phyloP scores from a whole-genome alignment of 2,329 filamentous ascomycete species.

The Botrytis fabae region DNA sequence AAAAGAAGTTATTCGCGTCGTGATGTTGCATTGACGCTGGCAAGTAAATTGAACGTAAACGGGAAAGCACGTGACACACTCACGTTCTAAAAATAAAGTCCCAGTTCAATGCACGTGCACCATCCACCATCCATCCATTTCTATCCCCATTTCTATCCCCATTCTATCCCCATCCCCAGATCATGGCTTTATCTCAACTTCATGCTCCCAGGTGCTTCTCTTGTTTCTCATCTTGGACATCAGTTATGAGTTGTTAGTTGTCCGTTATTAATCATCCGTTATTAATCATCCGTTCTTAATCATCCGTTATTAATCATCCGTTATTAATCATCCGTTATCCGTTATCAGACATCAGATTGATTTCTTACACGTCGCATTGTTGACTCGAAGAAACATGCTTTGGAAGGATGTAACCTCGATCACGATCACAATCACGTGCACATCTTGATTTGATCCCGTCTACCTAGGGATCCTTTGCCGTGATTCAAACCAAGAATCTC shows the following conservation, averaged over 20 bases:
- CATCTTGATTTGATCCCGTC: neutral
- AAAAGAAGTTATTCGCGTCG: neutral
- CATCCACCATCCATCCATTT: no score
- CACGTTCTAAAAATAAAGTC: neutral
- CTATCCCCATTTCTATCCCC: no score
- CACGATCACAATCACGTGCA: neutral
- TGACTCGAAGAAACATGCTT: neutral
- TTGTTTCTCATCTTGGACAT: neutral
- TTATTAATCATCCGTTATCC: no score
- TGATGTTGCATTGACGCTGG: neutral
- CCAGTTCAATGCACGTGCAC: neutral
- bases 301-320: no score
- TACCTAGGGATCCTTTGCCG: neutral
- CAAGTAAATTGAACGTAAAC: neutral
- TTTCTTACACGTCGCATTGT: neutral
- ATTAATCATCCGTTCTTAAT: no score
- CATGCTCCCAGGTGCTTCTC: neutral
- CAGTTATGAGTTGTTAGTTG: no score
- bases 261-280: no score
- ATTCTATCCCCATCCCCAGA: neutral
- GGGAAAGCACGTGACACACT: neutral
- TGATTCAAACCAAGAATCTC: neutral
- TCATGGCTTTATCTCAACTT: neutral
- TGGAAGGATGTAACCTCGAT: neutral
- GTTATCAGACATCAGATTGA: no score